phyloP scores from a whole-genome alignment of 306 rosid genomes.

The Vigna trinervia region DNA sequence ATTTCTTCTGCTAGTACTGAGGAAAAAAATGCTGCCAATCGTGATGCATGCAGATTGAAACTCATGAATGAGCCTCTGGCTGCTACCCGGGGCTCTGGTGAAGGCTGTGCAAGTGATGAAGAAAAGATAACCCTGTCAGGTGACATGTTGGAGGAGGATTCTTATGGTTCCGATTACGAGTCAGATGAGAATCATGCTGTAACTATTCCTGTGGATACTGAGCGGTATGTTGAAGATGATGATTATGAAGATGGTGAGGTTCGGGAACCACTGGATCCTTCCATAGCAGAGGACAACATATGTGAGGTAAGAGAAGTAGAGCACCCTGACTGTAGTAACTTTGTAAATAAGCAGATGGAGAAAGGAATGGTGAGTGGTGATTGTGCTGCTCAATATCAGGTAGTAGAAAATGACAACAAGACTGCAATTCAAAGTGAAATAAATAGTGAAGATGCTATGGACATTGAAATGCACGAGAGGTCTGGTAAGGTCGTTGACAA shows the following conservation, averaged over 20 bases:
- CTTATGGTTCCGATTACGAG: slow-evolving; percentile 71
- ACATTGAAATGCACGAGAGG: slow-evolving; percentile 51
- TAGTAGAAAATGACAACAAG: slow-evolving; percentile 48
- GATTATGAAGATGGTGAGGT: slow-evolving; percentile 94
- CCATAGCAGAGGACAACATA: slow-evolving; percentile 50
- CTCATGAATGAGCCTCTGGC: slow-evolving; percentile 49
- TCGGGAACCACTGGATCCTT: slow-evolving; percentile 58
- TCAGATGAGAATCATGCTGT: slow-evolving; percentile 79
- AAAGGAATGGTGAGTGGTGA: slow-evolving; percentile 47
- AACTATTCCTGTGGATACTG: slow-evolving; percentile 58
- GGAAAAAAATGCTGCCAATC: slow-evolving; percentile 44
- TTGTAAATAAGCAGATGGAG: slow-evolving; percentile 48
- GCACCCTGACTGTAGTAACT: slow-evolving; percentile 40
- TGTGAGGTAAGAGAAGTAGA: slow-evolving; percentile 69
- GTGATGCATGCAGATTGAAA: slow-evolving; percentile 51
- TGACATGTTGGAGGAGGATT: slow-evolving; percentile 72
- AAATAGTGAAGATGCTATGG: slow-evolving; percentile 45
- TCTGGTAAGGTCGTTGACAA: slow-evolving; percentile 39
- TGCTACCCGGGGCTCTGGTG: slow-evolving; percentile 55
- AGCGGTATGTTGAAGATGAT: slow-evolving; percentile 62
- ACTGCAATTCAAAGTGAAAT: slow-evolving; percentile 48
- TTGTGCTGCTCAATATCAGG: slow-evolving; percentile 43
- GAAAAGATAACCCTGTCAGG: slow-evolving; percentile 75
- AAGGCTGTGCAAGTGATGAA: slow-evolving; percentile 71
- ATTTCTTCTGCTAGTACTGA: slow-evolving; percentile 42